Conservation (phyloP, 1,139 yeast species). For the Trichomonascaceae sp. region DNA sequence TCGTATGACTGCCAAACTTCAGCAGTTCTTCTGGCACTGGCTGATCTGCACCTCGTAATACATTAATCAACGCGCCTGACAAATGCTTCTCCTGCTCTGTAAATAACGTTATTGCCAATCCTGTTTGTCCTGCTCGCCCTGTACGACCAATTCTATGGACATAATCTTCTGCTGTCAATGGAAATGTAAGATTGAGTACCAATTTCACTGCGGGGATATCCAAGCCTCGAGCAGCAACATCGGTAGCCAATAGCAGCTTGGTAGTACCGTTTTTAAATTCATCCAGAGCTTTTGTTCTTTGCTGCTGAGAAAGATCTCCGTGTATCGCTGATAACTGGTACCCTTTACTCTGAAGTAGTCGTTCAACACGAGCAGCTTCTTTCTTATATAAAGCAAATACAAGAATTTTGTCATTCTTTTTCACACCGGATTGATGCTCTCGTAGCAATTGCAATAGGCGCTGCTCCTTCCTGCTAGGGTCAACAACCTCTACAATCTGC, state of each 20-base stretch:
- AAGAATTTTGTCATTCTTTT: conserved; percentile 66
- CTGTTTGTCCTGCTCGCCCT: conserved; percentile 96
- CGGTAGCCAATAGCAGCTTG: conserved; percentile 83
- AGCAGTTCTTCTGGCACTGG: conserved; percentile 93
- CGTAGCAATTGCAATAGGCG: conserved; percentile 63
- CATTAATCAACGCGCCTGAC: conserved; percentile 90
- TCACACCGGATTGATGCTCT: conserved; percentile 64
- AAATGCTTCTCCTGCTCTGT: conserved; percentile 97
- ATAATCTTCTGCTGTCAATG: conserved; percentile 94
- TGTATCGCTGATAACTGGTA: conserved; percentile 88
- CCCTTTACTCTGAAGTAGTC: conserved; percentile 63
- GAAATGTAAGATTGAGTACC: conserved; percentile 94
- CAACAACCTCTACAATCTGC: conserved; percentile 89
- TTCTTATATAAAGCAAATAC: conserved; percentile 93
- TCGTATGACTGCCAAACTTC: conserved; percentile 95
- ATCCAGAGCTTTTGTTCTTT: conserved; percentile 81
- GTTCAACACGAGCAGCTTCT: conserved; percentile 90
- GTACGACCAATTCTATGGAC: conserved; percentile 98
- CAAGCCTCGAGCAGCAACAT: conserved; percentile 98
- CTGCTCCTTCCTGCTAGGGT: conserved; percentile 75
- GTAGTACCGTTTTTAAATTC: conserved; percentile 79
- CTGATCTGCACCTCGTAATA: conserved; percentile 88
- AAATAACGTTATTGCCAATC: conserved; percentile 89
- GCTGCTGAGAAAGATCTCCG: conserved; percentile 90
- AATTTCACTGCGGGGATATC: conserved; percentile 97